Evolutionary conservation across 2,329 filamentous ascomycete species (phyloP).

Genomic region (Apiospora kogelbergensis): DNA sequence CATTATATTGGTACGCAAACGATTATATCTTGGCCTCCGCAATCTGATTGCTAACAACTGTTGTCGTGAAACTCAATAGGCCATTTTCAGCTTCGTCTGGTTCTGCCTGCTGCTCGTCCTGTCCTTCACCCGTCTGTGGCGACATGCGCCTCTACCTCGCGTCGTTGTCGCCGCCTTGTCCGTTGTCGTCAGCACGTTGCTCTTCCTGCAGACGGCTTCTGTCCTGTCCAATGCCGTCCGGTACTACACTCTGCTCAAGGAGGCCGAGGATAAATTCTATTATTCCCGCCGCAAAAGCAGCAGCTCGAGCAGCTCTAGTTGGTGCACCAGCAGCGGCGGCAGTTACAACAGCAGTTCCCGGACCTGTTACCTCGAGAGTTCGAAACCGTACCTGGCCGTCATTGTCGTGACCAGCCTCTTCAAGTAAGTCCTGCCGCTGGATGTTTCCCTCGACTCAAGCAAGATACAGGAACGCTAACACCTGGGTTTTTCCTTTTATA

Average conservation of each 20-base stretch:
- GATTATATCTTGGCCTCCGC: no score
- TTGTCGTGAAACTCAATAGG: background rate
- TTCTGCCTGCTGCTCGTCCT: background rate
- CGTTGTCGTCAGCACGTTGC: background rate
- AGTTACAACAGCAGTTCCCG: background rate
- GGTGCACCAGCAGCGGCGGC: background rate
- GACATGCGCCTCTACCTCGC: background rate
- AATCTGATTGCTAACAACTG: background rate
- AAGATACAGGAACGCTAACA: background rate
- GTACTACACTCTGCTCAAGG: background rate
- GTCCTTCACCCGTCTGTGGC: background rate
- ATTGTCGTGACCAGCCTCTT: background rate
- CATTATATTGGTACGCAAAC: background rate
- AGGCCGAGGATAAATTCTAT: background rate
- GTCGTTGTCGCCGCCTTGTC: background rate
- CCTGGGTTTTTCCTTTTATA: no score
- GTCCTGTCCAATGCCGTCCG: background rate
- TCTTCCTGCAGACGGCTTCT: background rate
- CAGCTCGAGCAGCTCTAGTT: no score
- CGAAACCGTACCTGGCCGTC: background rate
- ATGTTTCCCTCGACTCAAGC: no score
- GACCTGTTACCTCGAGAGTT: background rate
- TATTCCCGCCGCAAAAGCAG: background rate
- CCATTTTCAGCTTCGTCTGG: background rate
- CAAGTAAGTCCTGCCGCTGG: background rate